Percentiles rank a stretch among this genome's conserved stretches.
Evolutionary conservation across 2,329 filamentous ascomycete species (phyloP).

Genomic region (Raffaelea albimanens): DNA sequence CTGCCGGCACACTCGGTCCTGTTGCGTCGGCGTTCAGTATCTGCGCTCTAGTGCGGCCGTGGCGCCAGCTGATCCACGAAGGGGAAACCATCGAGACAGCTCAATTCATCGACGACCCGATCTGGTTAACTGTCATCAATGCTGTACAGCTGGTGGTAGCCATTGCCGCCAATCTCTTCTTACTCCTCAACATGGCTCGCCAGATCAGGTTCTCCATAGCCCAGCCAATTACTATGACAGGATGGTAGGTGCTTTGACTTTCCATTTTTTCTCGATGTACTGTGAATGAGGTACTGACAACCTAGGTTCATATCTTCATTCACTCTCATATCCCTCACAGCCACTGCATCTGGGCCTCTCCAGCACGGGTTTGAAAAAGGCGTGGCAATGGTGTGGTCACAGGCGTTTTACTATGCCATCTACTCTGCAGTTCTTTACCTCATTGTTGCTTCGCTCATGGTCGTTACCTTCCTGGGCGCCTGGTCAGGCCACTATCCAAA

Average conservation of each 20-base stretch:
- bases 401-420: slow-evolving; percentile 81
- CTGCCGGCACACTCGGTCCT: slow-evolving; percentile 76
- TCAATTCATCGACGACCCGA: slow-evolving; percentile 52
- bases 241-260: slow-evolving; percentile 48
- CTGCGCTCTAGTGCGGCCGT: slow-evolving; percentile 71
- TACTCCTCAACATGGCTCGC: slow-evolving; percentile 80
- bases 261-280: not conserved
- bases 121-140: slow-evolving; percentile 69
- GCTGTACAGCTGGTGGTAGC: slow-evolving; percentile 68
- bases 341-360: slow-evolving; percentile 54
- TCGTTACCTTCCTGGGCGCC: slow-evolving; percentile 72
- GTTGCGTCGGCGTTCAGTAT: slow-evolving; percentile 84
- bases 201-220: slow-evolving; percentile 72
- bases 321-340: slow-evolving; percentile 56
- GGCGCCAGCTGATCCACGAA: slow-evolving; percentile 52
- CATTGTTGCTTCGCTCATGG: slow-evolving; percentile 64
- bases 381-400: slow-evolving; percentile 55
- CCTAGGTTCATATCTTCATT: slow-evolving; percentile 48
- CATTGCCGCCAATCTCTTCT: slow-evolving; percentile 67
- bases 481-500: slow-evolving; percentile 60
- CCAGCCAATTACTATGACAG: slow-evolving; percentile 70
- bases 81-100: slow-evolving; percentile 39
- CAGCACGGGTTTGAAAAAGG: slow-evolving; percentile 21
- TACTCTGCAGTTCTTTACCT: slow-evolving; percentile 75
- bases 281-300: not conserved